Base-by-base conservation (phyloP, 805 yeast species). In the Sungouiozyma intestinalis region DNA sequence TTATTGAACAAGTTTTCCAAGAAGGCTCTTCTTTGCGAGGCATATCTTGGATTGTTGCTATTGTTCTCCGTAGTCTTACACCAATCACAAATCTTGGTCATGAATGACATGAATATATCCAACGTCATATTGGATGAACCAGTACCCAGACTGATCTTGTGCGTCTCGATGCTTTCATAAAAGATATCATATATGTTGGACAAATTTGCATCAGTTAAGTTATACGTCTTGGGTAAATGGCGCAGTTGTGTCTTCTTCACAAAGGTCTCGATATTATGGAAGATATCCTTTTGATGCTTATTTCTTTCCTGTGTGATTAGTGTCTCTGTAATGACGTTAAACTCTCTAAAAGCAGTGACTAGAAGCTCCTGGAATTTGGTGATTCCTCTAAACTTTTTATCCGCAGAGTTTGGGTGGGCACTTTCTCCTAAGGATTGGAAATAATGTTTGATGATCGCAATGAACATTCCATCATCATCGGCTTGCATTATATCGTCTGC, bases 341-440 rank as follows among this genome's bases (percentile, higher is more conserved):
- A 92, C 57, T 92, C 98, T 54, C 82, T 82, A 65, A 90, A 88
- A 0, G 98, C 92, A 2, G 87, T 86, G 9, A 87, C 95, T 64
- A 90, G 68, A 16, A 92, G 70, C 50, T 85, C 92, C 62, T 90
- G 97, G 62, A 92, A 92, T 51, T 79, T 80, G 2, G 96, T 83
- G 37, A 85, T 76, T 31, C 75, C 69, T 49, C 80, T 74, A 40
- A 73, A 73, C 51, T 77, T 78, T 20, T 74, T 74, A 52, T 82
- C 78, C 6, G 74, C 62, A 0, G 94, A 72, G 31, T 72, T 72
- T 4, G 94, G 88, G 49, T 83, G 82, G 0, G 88, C 92, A 11
- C 83, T 74, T 42, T 81, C 80, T 54, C 84, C 94, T 17, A 90
- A 69, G 0, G 81, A 72, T 19, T 74, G 69, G 55, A 92, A 92